Evolutionary conservation across 148 eudicot species (phyloP).

Genomic region (Drosera capensis): DNA sequence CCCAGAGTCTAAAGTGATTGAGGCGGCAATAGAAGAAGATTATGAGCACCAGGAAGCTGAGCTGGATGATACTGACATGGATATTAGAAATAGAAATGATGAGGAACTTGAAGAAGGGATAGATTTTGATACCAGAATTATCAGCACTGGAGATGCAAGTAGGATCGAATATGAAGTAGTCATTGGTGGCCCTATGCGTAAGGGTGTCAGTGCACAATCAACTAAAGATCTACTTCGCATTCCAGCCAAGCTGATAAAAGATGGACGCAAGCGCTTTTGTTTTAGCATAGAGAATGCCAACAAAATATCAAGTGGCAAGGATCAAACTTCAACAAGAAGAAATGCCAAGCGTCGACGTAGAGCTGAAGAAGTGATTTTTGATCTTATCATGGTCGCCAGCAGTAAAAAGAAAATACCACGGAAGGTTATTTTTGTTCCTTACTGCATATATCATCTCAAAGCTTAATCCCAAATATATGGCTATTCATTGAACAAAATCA

Average conservation of each 20-base stretch:
- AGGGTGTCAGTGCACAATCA: slow-evolving; percentile 17
- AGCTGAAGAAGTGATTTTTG: slow-evolving; percentile 50
- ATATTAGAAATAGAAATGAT: slow-evolving; percentile 43
- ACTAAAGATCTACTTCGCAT: slow-evolving; percentile 48
- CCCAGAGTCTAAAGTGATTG: slow-evolving; percentile 61
- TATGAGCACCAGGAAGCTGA: slow-evolving; percentile 55
- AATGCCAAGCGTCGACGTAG: slow-evolving; percentile 34
- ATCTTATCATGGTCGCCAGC: slow-evolving; percentile 53
- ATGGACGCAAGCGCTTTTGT: slow-evolving; percentile 53
- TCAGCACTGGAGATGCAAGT: slow-evolving; percentile 34
- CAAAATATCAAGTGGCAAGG: slow-evolving; percentile 23
- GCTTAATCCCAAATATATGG: background rate
- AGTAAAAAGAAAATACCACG: slow-evolving; percentile 62
- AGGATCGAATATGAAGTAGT: slow-evolving; percentile 56
- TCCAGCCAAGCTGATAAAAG: slow-evolving; percentile 69
- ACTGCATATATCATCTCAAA: background rate
- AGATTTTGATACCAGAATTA: slow-evolving; percentile 25
- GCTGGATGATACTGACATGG: slow-evolving; percentile 37
- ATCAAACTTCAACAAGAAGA: slow-evolving; percentile 19
- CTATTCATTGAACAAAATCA: no score
- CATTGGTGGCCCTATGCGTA: slow-evolving; percentile 44
- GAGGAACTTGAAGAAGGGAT: slow-evolving; percentile 42
- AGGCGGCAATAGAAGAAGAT: slow-evolving; percentile 67
- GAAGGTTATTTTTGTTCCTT: slow-evolving; percentile 44
- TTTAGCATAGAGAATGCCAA: slow-evolving; percentile 48